These are phyloP conservation scores for Zalaria sp. DNA, from an alignment of 2,329 filamentous ascomycete species.

Conservation along the genomic window DNA sequence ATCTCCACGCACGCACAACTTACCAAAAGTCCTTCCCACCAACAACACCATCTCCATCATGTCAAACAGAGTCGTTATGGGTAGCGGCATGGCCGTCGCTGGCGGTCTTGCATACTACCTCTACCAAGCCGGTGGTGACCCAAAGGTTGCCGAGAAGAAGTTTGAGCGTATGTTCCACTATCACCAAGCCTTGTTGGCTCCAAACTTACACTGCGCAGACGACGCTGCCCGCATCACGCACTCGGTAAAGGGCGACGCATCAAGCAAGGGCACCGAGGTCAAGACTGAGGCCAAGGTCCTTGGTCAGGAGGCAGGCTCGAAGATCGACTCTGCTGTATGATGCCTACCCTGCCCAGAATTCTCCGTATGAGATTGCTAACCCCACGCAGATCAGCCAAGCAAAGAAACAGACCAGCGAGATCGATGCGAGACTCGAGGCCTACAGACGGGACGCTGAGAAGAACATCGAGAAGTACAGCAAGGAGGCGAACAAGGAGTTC, in stretches of 20 bases:
- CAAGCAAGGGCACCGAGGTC: constrained; percentile 45
- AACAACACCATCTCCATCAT: constrained; percentile 2
- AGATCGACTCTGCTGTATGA: constrained; percentile 53
- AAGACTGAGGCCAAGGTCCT: constrained; percentile 37
- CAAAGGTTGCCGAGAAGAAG: constrained; percentile 73
- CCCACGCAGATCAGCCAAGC: constrained; percentile 13
- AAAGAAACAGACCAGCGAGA: constrained; percentile 42
- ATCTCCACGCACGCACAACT: no score
- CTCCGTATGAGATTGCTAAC: background rate
- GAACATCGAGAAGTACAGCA: constrained; percentile 46
- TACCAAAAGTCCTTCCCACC: no score
- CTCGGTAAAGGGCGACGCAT: constrained; percentile 51
- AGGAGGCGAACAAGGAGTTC: constrained; percentile 44
- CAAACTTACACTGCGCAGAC: constrained; percentile 34
- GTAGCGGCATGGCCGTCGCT: constrained; percentile 6
- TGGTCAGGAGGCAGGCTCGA: constrained; percentile 37
- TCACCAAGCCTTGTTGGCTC: background rate
- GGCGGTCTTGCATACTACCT: constrained; percentile 62
- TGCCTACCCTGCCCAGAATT: background rate
- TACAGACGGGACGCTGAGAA: constrained; percentile 44
- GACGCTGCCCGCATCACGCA: constrained; percentile 59
- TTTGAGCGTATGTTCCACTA: constrained; percentile 53
- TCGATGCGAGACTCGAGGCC: constrained; percentile 44
- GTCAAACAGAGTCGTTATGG: constrained; percentile 5
- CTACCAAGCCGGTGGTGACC: constrained; percentile 69